Percentiles rank a stretch among this genome's conserved stretches.
phyloP scores from a whole-genome alignment of 176 grass and related monocot genomes.

The Ensete glaucum region DNA sequence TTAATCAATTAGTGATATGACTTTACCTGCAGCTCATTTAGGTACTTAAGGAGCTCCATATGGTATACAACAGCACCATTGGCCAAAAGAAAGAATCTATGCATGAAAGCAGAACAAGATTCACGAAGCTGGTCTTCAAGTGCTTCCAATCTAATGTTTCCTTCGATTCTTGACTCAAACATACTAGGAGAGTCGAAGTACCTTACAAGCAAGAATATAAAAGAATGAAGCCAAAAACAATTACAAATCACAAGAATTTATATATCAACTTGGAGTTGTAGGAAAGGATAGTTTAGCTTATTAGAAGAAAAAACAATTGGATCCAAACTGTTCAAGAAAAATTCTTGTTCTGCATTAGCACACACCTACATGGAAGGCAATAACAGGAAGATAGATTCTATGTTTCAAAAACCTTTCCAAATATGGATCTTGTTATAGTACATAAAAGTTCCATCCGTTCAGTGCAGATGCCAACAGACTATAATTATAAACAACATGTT shows the following conservation, averaged over 20 bases:
- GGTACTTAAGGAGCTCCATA: slow-evolving; percentile 45
- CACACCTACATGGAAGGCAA: neutral
- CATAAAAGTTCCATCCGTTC: no score
- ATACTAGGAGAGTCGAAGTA: slow-evolving; percentile 61
- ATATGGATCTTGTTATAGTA: no score
- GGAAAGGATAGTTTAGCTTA: neutral
- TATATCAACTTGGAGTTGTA: neutral
- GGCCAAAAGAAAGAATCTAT: slow-evolving; percentile 49
- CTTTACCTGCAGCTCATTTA: slow-evolving; percentile 53
- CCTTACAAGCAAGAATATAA: slow-evolving; percentile 15
- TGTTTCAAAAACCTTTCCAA: no score
- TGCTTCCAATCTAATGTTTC: slow-evolving; percentile 37
- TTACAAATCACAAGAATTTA: neutral
- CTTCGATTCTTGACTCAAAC: slow-evolving; percentile 50
- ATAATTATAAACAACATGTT: no score
- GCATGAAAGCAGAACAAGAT: slow-evolving; percentile 49
- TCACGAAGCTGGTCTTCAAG: slow-evolving; percentile 63
- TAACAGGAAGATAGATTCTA: neutral
- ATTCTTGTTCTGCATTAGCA: neutral
- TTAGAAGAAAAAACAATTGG: neutral
- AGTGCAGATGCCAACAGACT: no score
- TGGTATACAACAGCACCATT: slow-evolving; percentile 57
- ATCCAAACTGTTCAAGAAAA: neutral
- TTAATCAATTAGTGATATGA: neutral
- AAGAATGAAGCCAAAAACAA: neutral